Evolutionary conservation across 2,329 filamentous ascomycete genomes (phyloP).

Genomic region (Pyricularia grisea): DNA sequence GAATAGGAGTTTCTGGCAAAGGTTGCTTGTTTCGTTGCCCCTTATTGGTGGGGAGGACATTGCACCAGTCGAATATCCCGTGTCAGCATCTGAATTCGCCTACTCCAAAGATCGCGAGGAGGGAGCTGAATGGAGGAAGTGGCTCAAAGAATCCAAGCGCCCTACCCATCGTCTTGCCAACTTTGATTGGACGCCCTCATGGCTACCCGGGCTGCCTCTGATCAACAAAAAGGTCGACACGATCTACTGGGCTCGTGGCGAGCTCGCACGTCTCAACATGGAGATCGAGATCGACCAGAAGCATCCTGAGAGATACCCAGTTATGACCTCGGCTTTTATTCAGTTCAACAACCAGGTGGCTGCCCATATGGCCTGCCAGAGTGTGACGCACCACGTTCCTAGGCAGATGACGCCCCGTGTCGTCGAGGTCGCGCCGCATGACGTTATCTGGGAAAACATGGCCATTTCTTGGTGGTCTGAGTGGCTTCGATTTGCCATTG

Average conservation of each 20-base stretch:
- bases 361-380: conserved; percentile 96
- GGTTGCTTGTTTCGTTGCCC: conserved; percentile 37
- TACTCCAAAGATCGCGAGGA: conserved; percentile 50
- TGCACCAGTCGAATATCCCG: conserved; percentile 44
- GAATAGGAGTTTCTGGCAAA: conserved; percentile 40
- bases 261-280: conserved; percentile 77
- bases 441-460: conserved; percentile 97
- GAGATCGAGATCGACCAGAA: conserved; percentile 90
- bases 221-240: conserved; percentile 88
- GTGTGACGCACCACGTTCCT: conserved; percentile 81
- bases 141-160: conserved; percentile 70
- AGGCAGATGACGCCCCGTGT: conserved; percentile 87
- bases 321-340: conserved; percentile 95
- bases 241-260: conserved; percentile 81
- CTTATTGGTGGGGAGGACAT: conserved; percentile 36
- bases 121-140: conserved; percentile 70
- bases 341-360: conserved; percentile 98
- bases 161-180: conserved; percentile 71
- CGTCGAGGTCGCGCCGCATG: conserved; percentile 87
- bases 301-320: conserved; percentile 73
- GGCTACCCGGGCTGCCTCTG: conserved; percentile 70
- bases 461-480: conserved; percentile 90
- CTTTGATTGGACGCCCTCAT: conserved; percentile 45
- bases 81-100: conserved; percentile 47
- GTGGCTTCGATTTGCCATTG: conserved; percentile 61